Evolutionary conservation across 345 rosid species (phyloP), one percentile per base, ranked within the genome.

Genomic region (Triadica sebifera): DNA sequence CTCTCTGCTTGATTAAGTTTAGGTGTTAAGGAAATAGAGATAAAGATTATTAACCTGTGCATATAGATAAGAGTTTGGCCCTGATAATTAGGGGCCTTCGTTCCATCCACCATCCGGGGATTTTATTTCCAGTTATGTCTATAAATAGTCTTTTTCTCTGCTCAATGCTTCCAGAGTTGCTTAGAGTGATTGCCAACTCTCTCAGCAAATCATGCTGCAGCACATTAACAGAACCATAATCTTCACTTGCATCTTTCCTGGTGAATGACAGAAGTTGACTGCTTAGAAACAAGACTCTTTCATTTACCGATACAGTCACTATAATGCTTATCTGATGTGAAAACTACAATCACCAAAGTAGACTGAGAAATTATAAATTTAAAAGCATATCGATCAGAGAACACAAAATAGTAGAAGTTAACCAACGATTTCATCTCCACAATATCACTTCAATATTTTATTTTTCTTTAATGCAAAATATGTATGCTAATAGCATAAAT

Each of bases 121-220:
- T 4, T 4, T 39, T 59, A 39, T 74, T 74, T 24, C 68, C 72
- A 22, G 5, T 43, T 29, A 79, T 71, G 5, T 79, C 79, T 22
- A 79, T 20, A 65, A 67, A 65, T 25, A 75, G 39, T 64, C 82
- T 66, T 43, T 70, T 67, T 25, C 79, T 71, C 11, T 17, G n/a
- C 66, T 75, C 75, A 29, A 66, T 70, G 57, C 51, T 43, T 12
- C 43, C 52, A 19, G 61, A 7, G 59, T 52, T 66, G 65, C 79
- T 79, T 66, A 38, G 79, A 62, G 5, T 67, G 59, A 79, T 79
- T 2, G 79, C 82, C 58, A 79, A 61, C 68, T 79, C 82, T 65
- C 82, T 65, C 12, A 79, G 79, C 50, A 79, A 52, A 75, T 79
- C 82, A 75, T 79, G 82, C 52, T 79, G 82, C 39, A 22, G 49